Base-by-base conservation (phyloP, 768 basidiomycete species). In the Kwoniella dendrophila region DNA sequence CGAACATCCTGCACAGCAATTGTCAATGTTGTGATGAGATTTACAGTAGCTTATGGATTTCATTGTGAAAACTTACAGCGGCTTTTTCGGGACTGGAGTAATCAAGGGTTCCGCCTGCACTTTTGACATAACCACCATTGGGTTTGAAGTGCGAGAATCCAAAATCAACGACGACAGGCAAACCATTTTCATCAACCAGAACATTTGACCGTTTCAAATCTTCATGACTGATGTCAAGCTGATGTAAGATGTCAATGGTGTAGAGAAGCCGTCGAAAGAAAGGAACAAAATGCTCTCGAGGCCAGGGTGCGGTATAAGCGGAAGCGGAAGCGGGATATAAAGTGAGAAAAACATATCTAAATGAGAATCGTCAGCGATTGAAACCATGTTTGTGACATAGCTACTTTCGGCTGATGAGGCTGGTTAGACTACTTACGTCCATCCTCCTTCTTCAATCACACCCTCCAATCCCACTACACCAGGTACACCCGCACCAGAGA, bases 171-270 rank as follows among this genome's bases (percentile, higher is more conserved):
- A 77, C 43, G 1, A 66, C 52, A 2, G 75, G 74, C 10, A 50
- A 20, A n/a, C 70, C 63, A 0, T 69, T 41, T 1, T 66, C 44
- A 57, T 80, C 67, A 38, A 83, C 74, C 29, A 83, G 68, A 53
- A 83, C 77, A 62, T 84, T 84, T 18, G 80, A 77, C 16, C 81
- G 81, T 34, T 80, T 77, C 36, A 83, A 59, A 65, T 84, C 82
- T 22, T 81, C 81, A 62, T 84, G 82, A 27, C 79, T 78, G 70
- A 83, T 74, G 16, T 85, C 84, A 45, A 78, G 62, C 3, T 29
- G 33, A 40, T 78, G 77, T 1, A 78, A 64, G 22, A 60, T 49
- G 43, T 71, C 49, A n/a, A 78, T 58, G 11, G 63, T 62, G 12
- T 61, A 48, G 40, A 73, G 69, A 4, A 78, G 69, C 10, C 44